A percentile compares a stretch with the other conserved stretches of the same genome.
These are phyloP conservation scores for Mariannaea sp. DNA, from an alignment of 2,329 filamentous ascomycete species.

Conservation along the genomic window DNA sequence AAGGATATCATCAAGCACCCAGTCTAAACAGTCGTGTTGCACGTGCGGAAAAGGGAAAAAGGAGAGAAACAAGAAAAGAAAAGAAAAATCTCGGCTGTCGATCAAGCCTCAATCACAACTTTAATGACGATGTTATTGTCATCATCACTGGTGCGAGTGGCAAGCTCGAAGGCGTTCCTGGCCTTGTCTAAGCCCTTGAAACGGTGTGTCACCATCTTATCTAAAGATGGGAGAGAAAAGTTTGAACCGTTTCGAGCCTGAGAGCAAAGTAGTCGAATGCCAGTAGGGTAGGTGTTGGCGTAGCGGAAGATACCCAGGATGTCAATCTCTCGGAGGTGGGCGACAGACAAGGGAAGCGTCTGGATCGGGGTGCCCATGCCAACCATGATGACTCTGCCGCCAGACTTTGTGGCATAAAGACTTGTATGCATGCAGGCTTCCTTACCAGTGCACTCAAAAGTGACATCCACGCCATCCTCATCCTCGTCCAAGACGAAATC, in stretches of 20 bases:
- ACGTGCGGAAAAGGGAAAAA: constrained; percentile 6
- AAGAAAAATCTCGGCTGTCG: neutral
- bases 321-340: constrained; percentile 75
- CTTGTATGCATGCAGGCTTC: constrained; percentile 75
- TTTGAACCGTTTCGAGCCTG: constrained; percentile 44
- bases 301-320: constrained; percentile 81
- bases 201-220: constrained; percentile 74
- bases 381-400: constrained; percentile 75
- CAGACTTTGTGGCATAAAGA: constrained; percentile 72
- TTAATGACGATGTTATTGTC: constrained; percentile 73
- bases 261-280: constrained; percentile 65
- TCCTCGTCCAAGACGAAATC: constrained; percentile 56
- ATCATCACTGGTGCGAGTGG: constrained; percentile 69
- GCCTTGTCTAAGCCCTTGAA: constrained; percentile 68
- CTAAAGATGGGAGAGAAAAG: constrained; percentile 63
- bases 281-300: constrained; percentile 74
- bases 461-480: constrained; percentile 69
- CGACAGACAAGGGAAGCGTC: constrained; percentile 73
- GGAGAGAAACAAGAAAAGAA: neutral
- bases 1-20: constrained; percentile 24
- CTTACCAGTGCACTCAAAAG: constrained; percentile 80
- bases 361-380: constrained; percentile 81
- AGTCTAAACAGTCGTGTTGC: constrained; percentile 28
- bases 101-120: constrained; percentile 65
- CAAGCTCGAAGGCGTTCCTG: constrained; percentile 70